Base-by-base conservation (phyloP, 2,329 filamentous ascomycete species). In the Penicillium nordicum region DNA sequence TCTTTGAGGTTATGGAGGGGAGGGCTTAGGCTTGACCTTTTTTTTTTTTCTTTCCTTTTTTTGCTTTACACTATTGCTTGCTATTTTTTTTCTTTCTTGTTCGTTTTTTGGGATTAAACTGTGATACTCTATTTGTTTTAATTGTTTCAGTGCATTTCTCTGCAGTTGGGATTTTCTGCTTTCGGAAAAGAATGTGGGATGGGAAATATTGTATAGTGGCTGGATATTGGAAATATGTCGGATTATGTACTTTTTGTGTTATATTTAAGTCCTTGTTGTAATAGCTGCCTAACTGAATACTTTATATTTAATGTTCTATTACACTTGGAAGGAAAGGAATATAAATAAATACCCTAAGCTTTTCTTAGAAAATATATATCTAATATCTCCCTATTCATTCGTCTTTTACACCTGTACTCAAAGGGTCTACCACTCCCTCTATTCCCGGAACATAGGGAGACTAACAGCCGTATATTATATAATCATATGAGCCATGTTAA, bases 1-100 rank as follows among this genome's bases (percentile, higher is more conserved):
- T 79, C 34, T 75, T 77, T 54, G 77, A 79, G 64, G 75, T 79
- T 32, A 74, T 79, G 75, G 77, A 78, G 57, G 75, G 73, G 12
- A 60, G 63, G 23, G 70, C 69, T 46, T 77, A 62, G 50, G 49
- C 47, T 50, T n/a, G 2, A 46, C 54, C 53, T 27, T 32, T 52
- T 18, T 38, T 21, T 23, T 36, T 23, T 27, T 38, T 40, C n/a
- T n/a, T n/a, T n/a, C n/a, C 18, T 18, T 18, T 18, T 18, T 18
- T 18, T 18, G 18, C 10, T 46, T 16, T 50, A 36, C 16, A 7
- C 16, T 36, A 36, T 37, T 18, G 34, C 7, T 46, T 29, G 48
- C 42, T 23, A 49, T 45, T 43, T 46, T 41, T 41, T 25, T 25
- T 46, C 25, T 50, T 46, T 46, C 23, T 50, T 47, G 37, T 18